Evolutionary conservation across 495 filamentous ascomycete species (phyloP), one percentile per base, ranked within the genome.

Genomic region (Aspergillus taichungensis): DNA sequence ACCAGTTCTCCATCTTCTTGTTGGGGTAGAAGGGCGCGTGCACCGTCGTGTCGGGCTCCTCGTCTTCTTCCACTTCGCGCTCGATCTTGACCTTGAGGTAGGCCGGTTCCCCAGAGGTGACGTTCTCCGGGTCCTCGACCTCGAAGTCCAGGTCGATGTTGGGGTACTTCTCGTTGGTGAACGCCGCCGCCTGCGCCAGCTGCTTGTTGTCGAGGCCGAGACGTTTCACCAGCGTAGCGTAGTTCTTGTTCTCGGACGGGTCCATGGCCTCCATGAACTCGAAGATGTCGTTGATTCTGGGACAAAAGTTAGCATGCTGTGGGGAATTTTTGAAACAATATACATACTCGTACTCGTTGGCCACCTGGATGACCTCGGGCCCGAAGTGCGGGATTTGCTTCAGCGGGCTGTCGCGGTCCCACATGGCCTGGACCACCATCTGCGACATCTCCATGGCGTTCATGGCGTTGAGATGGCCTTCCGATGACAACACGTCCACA

Each of bases 231-330:
- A 96, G 71, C 13, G 71, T 68, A 4, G 72, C 69, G 60, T 94
- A 91, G 41, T 91, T 74, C 33, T 83, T 65, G 62, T 94, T 94
- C 64, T 95, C 89, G 1, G 82, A 78, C 5, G 91, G 87, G 58
- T 95, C 88, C 92, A 99, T 99, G 35, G 88, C 83, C 30, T 96
- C 91, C 88, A 96, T 96, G 65, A 99, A 97, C 57, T 96, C 89
- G 52, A 92, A 87, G 49, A 99, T 86, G 59, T 96, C 90, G 43
- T 85, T 85, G 68, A 96, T 85, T 40, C 79, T 63, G 47, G 34
- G 31, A 24, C 30, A 50, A 18, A 47, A 50, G 56, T 76, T 72
- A 79, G 70, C 46, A 60, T 11, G 10, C 18, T 24, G 32, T 42
- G 31, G 33, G 34, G 18, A 3, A n/a, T 31, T 14, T 12, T 0